Evolutionary conservation across 2,329 filamentous ascomycete genomes (phyloP).

Genomic region (Sclerotinia borealis): DNA sequence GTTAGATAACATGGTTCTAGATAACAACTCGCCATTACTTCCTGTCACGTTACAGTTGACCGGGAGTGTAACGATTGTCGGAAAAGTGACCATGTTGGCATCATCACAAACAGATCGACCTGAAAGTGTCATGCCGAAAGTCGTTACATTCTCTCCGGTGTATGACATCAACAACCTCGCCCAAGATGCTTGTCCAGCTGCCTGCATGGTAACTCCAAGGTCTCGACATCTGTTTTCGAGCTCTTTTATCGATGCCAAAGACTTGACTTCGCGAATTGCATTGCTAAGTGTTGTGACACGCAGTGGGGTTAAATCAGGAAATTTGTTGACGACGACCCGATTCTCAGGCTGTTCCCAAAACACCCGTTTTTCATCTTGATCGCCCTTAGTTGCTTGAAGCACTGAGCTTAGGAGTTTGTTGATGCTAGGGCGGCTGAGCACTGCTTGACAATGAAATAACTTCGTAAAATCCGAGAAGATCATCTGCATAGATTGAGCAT

Average conservation of each 20-base stretch:
- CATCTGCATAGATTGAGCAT: slow-evolving; percentile 65
- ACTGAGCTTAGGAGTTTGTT: slow-evolving; percentile 40
- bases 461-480: slow-evolving; percentile 56
- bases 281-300: slow-evolving; percentile 32
- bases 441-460: slow-evolving; percentile 32
- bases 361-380: slow-evolving; percentile 32
- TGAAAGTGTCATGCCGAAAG: slow-evolving; percentile 76
- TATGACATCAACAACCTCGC: slow-evolving; percentile 68
- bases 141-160: slow-evolving; percentile 64
- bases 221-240: slow-evolving; percentile 52
- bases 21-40: slow-evolving; percentile 52
- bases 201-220: slow-evolving; percentile 67
- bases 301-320: slow-evolving; percentile 69
- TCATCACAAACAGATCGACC: slow-evolving; percentile 57
- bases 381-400: slow-evolving; percentile 33
- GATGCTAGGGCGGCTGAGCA: slow-evolving; percentile 33
- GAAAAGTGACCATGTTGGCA: slow-evolving; percentile 59
- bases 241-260: slow-evolving; percentile 35
- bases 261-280: slow-evolving; percentile 35
- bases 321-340: slow-evolving; percentile 56
- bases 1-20: slow-evolving; percentile 60
- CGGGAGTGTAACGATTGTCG: slow-evolving; percentile 77
- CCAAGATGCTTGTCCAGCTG: slow-evolving; percentile 73
- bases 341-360: slow-evolving; percentile 61
- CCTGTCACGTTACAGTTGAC: slow-evolving; percentile 52